Base-by-base conservation (phyloP, 345 rosid species). In the Punica granatum region DNA sequence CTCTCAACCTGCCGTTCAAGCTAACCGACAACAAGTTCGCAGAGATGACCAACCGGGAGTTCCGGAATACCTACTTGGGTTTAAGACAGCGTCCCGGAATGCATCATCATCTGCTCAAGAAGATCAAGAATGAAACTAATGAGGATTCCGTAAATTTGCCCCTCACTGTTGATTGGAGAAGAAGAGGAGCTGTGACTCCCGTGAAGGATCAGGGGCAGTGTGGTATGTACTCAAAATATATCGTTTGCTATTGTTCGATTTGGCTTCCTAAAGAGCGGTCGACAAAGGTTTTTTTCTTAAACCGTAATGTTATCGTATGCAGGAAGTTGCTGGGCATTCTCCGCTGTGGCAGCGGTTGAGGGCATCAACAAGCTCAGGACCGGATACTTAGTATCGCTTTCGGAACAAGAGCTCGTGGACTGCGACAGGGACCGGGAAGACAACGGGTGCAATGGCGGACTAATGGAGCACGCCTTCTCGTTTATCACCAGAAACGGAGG, bases 321-420 rank as follows among this genome's bases (percentile, higher is more conserved):
- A 89, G 96, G 96, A 69, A 84, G 95, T 67, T 94, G 98, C 66
- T 94, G 99, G 99, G 99, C 98, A 7, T 94, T 94, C 42, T 86
- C 98, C 5, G 86, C 99, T 6, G 88, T 91, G 64, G 90, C 92
- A 51, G 93, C 99, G 1, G 76, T 91, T 25, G 92, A 94, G 80
- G 92, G 96, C 72, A 79, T 89, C 80, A 81, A 81, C 84, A 74
- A 83, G 69, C 83, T 94, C 63, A 81, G 79, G 69, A 88, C 92
- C 26, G 91, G 92, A 51, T 79, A 75, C 15, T 69, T 91, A 62
- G 58, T 76, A 32, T 78, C 95, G 68, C 81, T 91, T 18, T 94
- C 96, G 12, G 99, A 88, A 74, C 96, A 94, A 79, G 84, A 89
- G 75, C 90, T 91, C 34, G 81, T 94, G 68, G 97, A 94, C 75